Base-by-base conservation (phyloP, 352 stramenopile species). In the Phytophthora ramorum region DNA sequence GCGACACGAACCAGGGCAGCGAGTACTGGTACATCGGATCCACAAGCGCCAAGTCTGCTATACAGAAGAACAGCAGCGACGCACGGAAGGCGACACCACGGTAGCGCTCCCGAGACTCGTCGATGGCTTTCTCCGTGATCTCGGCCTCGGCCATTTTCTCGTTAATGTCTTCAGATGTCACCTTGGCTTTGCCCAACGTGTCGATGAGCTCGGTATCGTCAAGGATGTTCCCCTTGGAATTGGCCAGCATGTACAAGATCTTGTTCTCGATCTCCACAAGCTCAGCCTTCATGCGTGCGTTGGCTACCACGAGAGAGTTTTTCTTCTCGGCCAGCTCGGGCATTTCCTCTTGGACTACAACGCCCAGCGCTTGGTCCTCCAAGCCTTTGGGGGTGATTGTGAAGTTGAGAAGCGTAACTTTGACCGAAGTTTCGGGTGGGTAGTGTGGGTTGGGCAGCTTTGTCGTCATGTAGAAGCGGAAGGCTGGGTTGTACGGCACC, bases 21-120 rank as follows among this genome's bases (percentile, higher is more conserved):
- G 87, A 97, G 62, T 98, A 98, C 77, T 98, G 92, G 71, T 97
- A 98, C 90, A 98, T 97, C 0, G 93, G 92, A 53, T 98, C 93
- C 4, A 98, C 91, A 4, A 95, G 73, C 16, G 86, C 85, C 37
- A 98, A 70, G 59, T 98, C 92, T 8, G 90, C 78, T 44, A 98
- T 97, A 56, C 90, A 97, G 66, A 98, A 98, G 73, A 97, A 98
- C 3, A 98, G 61, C 20, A 98, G 70, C 16, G 93, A 93, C 0
- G 92, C 92, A 14, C 92, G 90, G 62, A 92, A 97, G 2, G 93
- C 92, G 4, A 98, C 92, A 4, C 89, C 80, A 16, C 92, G 85
- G 43, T 98, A 98, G 2, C 89, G 80, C 50, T 97, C 91, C 19
- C 93, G 85, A 1, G 79, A 96, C 60, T 95, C 79, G 51, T 98